Conservation (phyloP, 1,139 yeast genomes). For the Geotrichum aggregatum region DNA sequence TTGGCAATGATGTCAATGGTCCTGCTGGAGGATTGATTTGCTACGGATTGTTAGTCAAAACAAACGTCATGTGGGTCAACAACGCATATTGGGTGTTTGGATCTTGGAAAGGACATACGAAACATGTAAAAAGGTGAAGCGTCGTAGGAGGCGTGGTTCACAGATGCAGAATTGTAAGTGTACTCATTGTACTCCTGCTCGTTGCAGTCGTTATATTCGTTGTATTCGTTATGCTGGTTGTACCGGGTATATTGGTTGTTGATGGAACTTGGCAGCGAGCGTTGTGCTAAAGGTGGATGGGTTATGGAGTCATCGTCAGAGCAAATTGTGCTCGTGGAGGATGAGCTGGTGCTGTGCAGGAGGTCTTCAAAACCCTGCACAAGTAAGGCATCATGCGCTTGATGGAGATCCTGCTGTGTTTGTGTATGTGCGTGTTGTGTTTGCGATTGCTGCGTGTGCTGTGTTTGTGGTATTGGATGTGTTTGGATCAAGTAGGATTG, state of each 20-base stretch:
- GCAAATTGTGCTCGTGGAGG: neutral
- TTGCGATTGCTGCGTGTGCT: no score
- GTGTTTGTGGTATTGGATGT: no score
- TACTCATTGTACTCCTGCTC: neutral
- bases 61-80: neutral
- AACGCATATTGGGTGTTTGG: neutral
- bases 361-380: neutral
- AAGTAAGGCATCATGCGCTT: no score
- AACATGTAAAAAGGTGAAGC: neutral
- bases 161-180: neutral
- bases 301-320: neutral
- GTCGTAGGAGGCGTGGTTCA: neutral
- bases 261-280: neutral
- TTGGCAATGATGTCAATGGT: constrained; percentile 11
- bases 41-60: neutral
- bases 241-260: no score
- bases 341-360: neutral
- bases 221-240: no score
- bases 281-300: no score
- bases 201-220: no score
- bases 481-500: no score
- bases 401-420: no score
- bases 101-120: neutral
- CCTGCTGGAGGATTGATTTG: constrained; percentile 5
- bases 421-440: no score